phyloP scores from a whole-genome alignment of 306 rosid genomes.

The Corylus heterophylla region DNA sequence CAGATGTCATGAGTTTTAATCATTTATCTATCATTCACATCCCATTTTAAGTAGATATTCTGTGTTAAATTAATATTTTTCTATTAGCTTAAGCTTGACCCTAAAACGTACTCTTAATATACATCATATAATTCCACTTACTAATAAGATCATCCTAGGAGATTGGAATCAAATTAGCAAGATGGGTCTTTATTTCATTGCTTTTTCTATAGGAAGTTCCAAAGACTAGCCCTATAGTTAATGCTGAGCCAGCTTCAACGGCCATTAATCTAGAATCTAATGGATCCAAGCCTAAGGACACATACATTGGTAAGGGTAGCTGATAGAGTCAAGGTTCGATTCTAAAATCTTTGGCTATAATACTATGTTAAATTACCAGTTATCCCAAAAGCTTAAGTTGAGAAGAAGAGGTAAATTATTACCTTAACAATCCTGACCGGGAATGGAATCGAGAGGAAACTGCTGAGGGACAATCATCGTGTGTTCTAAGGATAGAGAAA shows the following conservation, averaged over 20 bases:
- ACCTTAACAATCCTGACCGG: too few species aligned
- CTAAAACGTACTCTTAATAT: too few species aligned
- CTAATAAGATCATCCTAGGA: not conserved
- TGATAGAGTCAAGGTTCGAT: slow-evolving; percentile 73
- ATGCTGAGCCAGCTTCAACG: slow-evolving; percentile 40
- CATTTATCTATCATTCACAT: too few species aligned
- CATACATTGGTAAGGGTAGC: slow-evolving; percentile 41
- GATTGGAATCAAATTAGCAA: not conserved
- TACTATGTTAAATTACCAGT: too few species aligned
- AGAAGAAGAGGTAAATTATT: too few species aligned
- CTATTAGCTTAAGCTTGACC: too few species aligned
- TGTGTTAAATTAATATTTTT: too few species aligned
- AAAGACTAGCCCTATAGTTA: slow-evolving; percentile 53
- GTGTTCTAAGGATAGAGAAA: slow-evolving; percentile 78
- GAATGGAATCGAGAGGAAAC: slow-evolving; percentile 71
- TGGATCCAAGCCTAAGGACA: slow-evolving; percentile 47
- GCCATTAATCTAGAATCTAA: slow-evolving; percentile 44
- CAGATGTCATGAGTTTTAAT: too few species aligned
- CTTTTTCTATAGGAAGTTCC: slow-evolving; percentile 57
- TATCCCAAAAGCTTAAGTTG: too few species aligned
- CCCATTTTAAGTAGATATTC: too few species aligned
- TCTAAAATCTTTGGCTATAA: too few species aligned
- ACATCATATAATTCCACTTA: not conserved
- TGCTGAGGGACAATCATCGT: slow-evolving; percentile 56
- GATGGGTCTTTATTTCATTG: slow-evolving; percentile 4